Conservation (phyloP, 192 early-diverging fungal genomes). For the Backusella liffmaniae region DNA sequence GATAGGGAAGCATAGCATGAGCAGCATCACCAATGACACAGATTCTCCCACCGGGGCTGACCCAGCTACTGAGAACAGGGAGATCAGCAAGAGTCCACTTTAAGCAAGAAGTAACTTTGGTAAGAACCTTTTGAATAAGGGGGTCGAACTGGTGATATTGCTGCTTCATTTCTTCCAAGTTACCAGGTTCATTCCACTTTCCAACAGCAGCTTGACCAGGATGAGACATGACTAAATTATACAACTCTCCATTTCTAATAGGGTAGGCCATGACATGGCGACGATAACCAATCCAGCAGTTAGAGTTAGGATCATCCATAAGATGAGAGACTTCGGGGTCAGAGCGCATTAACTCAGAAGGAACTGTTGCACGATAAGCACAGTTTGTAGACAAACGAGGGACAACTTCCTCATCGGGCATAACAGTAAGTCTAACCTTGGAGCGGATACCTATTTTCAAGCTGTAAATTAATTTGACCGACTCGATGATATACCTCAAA, state of each 20-base stretch:
- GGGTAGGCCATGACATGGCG: slow-evolving; percentile 21
- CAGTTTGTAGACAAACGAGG: slow-evolving; percentile 22
- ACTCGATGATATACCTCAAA: not conserved
- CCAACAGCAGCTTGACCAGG: slow-evolving; percentile 12
- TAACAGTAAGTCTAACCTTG: slow-evolving; percentile 17
- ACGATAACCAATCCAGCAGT: slow-evolving; percentile 20
- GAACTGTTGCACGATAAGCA: slow-evolving; percentile 20
- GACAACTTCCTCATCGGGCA: not conserved
- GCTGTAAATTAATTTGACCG: not conserved
- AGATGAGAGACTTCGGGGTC: slow-evolving; percentile 14
- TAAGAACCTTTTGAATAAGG: slow-evolving; percentile 12
- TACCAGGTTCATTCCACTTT: slow-evolving; percentile 21
- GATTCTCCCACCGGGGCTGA: slow-evolving; percentile 12
- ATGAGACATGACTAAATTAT: slow-evolving; percentile 16
- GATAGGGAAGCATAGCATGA: slow-evolving; percentile 23
- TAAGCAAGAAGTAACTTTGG: slow-evolving; percentile 13
- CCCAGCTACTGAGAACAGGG: slow-evolving; percentile 15
- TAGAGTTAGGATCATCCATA: slow-evolving; percentile 20
- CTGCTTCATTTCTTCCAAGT: slow-evolving; percentile 16
- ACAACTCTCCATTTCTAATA: slow-evolving; percentile 15
- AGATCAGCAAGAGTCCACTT: slow-evolving; percentile 25
- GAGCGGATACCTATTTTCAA: slow-evolving; percentile 16
- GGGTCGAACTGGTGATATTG: slow-evolving; percentile 15
- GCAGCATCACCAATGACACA: slow-evolving; percentile 18
- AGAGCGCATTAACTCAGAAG: slow-evolving; percentile 18